Conservation (phyloP, 2,329 filamentous ascomycete genomes). For the Apiospora rasikravindrae region DNA sequence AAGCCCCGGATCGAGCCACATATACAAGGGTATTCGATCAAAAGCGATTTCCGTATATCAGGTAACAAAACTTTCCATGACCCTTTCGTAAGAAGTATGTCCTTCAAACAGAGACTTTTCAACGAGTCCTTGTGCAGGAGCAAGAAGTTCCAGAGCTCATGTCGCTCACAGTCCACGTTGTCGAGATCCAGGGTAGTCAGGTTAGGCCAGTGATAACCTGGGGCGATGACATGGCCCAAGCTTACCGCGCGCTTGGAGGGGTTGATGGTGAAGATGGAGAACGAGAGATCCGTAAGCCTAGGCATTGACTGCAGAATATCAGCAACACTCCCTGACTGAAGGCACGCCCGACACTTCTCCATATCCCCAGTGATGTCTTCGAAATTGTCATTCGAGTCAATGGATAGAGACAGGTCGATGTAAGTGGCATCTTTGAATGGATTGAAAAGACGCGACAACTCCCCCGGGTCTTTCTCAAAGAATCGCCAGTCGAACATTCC, state of each 20-base stretch:
- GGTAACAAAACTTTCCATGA: conserved; percentile 12
- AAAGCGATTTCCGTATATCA: neutral
- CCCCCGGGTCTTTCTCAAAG: neutral
- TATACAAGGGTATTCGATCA: neutral
- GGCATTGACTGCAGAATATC: neutral
- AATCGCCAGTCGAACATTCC: neutral
- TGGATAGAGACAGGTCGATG: neutral
- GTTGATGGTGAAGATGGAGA: neutral
- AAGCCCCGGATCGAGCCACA: neutral
- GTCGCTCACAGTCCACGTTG: neutral
- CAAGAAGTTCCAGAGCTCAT: neutral
- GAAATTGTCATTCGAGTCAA: neutral
- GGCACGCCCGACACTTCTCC: neutral
- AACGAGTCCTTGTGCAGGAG: conserved; percentile 1
- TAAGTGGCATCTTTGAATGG: neutral
- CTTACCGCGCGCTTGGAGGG: neutral
- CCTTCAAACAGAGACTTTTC: neutral
- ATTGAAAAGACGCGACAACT: neutral
- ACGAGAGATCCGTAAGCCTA: neutral
- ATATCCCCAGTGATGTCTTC: neutral
- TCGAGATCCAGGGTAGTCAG: neutral
- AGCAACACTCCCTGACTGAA: neutral
- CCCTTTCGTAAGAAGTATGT: neutral
- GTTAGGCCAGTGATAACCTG: conserved; percentile 1
- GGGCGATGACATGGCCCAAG: neutral